Evolutionary conservation across 176 grass and related monocot species (phyloP).

Genomic region (Elymus sibiricus): DNA sequence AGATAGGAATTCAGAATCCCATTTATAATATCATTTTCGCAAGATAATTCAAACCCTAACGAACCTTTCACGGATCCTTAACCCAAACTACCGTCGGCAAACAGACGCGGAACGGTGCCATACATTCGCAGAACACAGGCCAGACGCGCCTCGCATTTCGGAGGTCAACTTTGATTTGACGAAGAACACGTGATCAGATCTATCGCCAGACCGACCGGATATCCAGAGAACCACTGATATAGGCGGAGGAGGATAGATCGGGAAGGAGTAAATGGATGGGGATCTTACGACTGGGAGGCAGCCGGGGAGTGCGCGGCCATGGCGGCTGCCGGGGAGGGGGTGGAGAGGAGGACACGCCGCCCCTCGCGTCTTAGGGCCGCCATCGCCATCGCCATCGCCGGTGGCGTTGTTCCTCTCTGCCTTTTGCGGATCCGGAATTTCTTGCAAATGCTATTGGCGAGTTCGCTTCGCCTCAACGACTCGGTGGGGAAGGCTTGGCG

Average conservation of each 20-base stretch:
- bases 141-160: not conserved
- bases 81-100: not conserved
- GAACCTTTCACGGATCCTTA: not conserved
- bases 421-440: not conserved
- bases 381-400: slow-evolving; percentile 83
- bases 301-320: slow-evolving; percentile 39
- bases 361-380: slow-evolving; percentile 64
- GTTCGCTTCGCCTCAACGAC: not conserved
- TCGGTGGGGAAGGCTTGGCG: not conserved
- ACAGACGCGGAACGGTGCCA: not conserved
- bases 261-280: not conserved
- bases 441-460: not conserved
- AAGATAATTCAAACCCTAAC: not conserved
- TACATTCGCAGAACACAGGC: not conserved
- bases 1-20: not conserved
- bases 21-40: slow-evolving; percentile 5
- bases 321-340: slow-evolving; percentile 22
- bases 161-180: not conserved
- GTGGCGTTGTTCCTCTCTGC: not conserved
- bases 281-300: slow-evolving; percentile 41
- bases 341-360: slow-evolving; percentile 52
- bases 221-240: slow-evolving; percentile 2
- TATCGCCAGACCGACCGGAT: not conserved
- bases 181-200: slow-evolving; percentile 1
- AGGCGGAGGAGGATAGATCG: not conserved